Conservation (phyloP, 2,329 filamentous ascomycete genomes). For the Cercospora beticola region DNA sequence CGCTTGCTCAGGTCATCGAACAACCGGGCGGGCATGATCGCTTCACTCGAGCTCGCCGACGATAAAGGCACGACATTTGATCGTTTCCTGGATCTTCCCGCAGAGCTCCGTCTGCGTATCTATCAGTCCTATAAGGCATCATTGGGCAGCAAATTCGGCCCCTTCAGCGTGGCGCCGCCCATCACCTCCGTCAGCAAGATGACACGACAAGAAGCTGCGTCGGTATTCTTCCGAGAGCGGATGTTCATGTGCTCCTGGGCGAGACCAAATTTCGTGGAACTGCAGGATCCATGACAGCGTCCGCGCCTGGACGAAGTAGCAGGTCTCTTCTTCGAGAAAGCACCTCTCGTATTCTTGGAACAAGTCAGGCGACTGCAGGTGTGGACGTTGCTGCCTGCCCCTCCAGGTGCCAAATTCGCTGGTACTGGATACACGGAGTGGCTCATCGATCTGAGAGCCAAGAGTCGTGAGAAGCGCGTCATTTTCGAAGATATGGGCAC, state of each 20-base stretch:
- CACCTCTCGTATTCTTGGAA: conserved; percentile 1
- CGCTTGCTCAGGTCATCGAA: neutral
- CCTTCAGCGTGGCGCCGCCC: neutral
- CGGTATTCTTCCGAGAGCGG: neutral
- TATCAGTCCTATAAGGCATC: neutral
- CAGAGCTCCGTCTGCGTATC: neutral
- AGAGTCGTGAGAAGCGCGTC: neutral
- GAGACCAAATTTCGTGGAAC: neutral
- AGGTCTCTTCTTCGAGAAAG: neutral
- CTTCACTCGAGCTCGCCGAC: neutral
- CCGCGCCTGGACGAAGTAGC: neutral
- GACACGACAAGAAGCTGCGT: neutral
- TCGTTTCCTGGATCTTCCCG: neutral
- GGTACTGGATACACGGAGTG: neutral
- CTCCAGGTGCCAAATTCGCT: neutral
- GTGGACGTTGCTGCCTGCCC: neutral
- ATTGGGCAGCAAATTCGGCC: neutral
- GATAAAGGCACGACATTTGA: neutral
- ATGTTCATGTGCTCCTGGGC: conserved; percentile 3
- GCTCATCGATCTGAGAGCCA: neutral
- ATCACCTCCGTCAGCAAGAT: neutral
- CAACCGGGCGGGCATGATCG: conserved; percentile 1
- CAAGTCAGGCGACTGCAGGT: conserved; percentile 4
- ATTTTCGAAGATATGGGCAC: conserved; percentile 1
- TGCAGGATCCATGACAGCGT: neutral